A percentile compares a stretch with the other conserved stretches of the same genome.
These are phyloP conservation scores for Pichia occidentalis DNA, from an alignment of 805 yeast genomes.

Conservation along the genomic window DNA sequence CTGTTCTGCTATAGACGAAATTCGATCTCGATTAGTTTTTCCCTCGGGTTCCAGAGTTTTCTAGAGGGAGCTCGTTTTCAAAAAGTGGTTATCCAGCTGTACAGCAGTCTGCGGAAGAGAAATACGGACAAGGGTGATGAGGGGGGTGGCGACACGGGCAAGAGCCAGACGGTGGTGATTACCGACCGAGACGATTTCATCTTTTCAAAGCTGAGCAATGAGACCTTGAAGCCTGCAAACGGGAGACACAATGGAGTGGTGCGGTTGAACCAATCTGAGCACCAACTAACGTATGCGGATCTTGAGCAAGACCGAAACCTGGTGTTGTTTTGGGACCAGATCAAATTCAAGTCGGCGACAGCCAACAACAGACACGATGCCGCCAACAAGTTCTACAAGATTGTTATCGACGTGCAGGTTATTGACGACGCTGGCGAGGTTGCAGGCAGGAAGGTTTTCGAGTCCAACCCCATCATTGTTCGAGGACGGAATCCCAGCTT, in stretches of 20 bases:
- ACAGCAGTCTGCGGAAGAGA: too few relatives aligned
- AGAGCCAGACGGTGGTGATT: too few relatives aligned
- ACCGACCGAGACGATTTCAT: too few relatives aligned
- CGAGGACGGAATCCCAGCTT: conserved; percentile 50
- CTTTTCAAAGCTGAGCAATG: too few relatives aligned
- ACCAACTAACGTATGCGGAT: not conserved
- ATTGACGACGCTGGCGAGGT: conserved; percentile 20
- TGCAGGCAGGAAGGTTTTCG: conserved; percentile 14
- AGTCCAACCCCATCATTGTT: conserved; percentile 39
- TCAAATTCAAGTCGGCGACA: conserved; percentile 28
- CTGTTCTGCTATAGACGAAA: conserved; percentile 14
- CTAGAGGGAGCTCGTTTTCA: not conserved
- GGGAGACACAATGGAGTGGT: too few relatives aligned
- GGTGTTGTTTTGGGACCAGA: conserved; percentile 25
- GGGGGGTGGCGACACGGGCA: too few relatives aligned
- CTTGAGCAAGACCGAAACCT: not conserved
- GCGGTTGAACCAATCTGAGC: too few relatives aligned
- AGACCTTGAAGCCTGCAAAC: too few relatives aligned
- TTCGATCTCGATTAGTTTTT: conserved; percentile 5
- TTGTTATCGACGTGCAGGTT: conserved; percentile 16
- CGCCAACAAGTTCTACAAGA: conserved; percentile 20
- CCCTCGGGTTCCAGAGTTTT: not conserved
- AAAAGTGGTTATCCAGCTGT: not conserved
- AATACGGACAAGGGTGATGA: too few relatives aligned
- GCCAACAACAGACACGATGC: conserved; percentile 24